A percentile compares a stretch with the other conserved stretches of the same genome.
Evolutionary conservation across 768 basidiomycete species (phyloP).

Genomic region (Russula virescens): DNA sequence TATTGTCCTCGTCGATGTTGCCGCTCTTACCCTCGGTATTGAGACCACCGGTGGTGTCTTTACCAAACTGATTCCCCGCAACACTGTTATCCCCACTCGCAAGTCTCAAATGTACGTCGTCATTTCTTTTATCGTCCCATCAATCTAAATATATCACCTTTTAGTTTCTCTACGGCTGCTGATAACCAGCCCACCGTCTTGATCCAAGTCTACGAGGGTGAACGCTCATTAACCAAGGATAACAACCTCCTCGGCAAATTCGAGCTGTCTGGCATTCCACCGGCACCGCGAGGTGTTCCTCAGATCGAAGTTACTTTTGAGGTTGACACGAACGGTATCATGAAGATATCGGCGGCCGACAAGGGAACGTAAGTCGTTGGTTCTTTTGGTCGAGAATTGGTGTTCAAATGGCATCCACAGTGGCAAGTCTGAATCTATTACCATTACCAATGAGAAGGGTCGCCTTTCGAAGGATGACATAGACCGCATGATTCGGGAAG

Average conservation of each 20-base stretch:
- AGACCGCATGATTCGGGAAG: slow-evolving; percentile 92
- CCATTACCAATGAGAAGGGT: slow-evolving; percentile 95
- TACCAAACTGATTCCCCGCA: slow-evolving; percentile 95
- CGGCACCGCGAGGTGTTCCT: slow-evolving; percentile 93
- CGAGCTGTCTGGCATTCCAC: slow-evolving; percentile 87
- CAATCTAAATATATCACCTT: slow-evolving; percentile 27
- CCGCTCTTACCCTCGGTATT: slow-evolving; percentile 96
- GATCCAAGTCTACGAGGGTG: slow-evolving; percentile 97
- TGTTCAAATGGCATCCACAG: slow-evolving; percentile 31
- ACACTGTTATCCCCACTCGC: slow-evolving; percentile 97
- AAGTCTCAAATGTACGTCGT: slow-evolving; percentile 80
- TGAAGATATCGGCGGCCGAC: slow-evolving; percentile 89
- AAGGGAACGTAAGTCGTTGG: slow-evolving; percentile 70
- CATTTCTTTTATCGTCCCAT: background rate
- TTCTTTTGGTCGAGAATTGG: background rate
- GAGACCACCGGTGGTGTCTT: slow-evolving; percentile 98
- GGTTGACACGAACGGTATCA: slow-evolving; percentile 91
- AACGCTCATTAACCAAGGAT: slow-evolving; percentile 95
- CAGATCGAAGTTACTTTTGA: slow-evolving; percentile 97
- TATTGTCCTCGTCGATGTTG: slow-evolving; percentile 93
- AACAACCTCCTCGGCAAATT: slow-evolving; percentile 98
- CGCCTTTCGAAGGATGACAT: slow-evolving; percentile 63
- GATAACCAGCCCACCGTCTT: slow-evolving; percentile 94
- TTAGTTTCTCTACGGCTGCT: slow-evolving; percentile 67
- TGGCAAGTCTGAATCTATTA: slow-evolving; percentile 84